Conservation (phyloP, 225 moss, liverwort and hornwort species). For the Takakia lepidozioides region DNA sequence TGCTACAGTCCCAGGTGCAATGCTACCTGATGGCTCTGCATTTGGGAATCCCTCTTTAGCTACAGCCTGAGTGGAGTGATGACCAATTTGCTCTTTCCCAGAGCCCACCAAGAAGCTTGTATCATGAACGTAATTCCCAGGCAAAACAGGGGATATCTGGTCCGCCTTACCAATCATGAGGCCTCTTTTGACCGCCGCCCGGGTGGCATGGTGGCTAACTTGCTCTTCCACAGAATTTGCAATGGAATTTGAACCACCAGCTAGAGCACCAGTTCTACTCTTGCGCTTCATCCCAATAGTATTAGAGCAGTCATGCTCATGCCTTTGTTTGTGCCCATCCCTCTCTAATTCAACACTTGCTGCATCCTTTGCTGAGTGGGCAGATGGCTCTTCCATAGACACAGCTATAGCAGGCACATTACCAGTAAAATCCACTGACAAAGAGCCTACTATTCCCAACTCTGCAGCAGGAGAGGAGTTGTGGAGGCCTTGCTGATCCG, state of each 20-base stretch:
- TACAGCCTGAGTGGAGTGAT: not conserved
- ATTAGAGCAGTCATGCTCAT: slow-evolving; percentile 7
- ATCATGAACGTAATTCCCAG: not conserved
- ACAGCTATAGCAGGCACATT: too few relatives aligned
- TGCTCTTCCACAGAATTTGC: not conserved
- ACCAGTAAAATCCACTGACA: too few relatives aligned
- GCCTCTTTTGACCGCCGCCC: slow-evolving; percentile 5
- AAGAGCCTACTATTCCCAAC: too few relatives aligned
- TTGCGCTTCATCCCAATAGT: slow-evolving; percentile 8
- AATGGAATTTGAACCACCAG: slow-evolving; percentile 6
- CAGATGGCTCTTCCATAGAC: too few relatives aligned
- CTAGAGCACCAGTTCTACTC: slow-evolving; percentile 8
- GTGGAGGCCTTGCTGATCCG: too few relatives aligned
- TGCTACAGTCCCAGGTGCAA: not conserved
- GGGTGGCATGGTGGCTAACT: slow-evolving; percentile 7
- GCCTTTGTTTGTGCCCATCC: too few relatives aligned
- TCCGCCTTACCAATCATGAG: not conserved
- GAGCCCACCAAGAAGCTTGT: not conserved
- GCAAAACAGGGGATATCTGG: not conserved
- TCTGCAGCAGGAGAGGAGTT: too few relatives aligned
- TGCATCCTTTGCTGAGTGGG: too few relatives aligned
- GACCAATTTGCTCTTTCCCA: not conserved
- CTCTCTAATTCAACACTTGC: too few relatives aligned
- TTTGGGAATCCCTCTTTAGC: not conserved
- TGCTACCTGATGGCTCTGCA: not conserved